Evolutionary conservation across 257 asterid genomes (phyloP).

Genomic region (Cordia subcordata): DNA sequence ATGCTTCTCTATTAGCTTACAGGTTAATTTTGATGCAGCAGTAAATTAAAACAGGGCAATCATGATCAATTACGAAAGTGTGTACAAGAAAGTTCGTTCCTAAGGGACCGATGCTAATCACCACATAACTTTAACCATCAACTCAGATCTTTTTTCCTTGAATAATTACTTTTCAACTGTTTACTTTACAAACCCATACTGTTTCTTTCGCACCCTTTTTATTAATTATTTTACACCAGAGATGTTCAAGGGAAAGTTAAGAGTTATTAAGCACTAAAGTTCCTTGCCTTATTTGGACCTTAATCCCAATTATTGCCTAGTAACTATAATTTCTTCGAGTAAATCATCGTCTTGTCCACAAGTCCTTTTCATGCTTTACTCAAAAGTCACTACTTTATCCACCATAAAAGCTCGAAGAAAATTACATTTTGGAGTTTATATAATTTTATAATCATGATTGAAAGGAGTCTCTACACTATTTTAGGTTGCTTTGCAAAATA

Average conservation of each 20-base stretch:
- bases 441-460: constrained; percentile 16
- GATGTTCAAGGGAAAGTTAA: background rate
- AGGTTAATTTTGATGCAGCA: too few relatives aligned
- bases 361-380: constrained; percentile 17
- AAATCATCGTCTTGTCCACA: constrained; percentile 7
- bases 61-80: background rate
- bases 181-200: background rate
- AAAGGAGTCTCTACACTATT: constrained; percentile 10
- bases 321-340: background rate
- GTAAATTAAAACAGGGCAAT: background rate
- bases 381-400: constrained; percentile 17
- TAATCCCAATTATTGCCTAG: background rate
- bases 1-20: too few relatives aligned
- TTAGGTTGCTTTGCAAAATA: constrained; percentile 14
- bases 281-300: background rate
- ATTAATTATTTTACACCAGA: background rate
- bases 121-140: background rate
- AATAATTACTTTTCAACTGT: background rate
- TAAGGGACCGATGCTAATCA: background rate
- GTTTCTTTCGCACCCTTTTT: background rate
- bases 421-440: constrained; percentile 15
- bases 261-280: background rate
- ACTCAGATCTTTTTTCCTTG: too few relatives aligned
- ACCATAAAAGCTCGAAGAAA: constrained; percentile 19
- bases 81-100: background rate